Conservation (phyloP, 1,284 basidiomycete species). For the Ustilago xerochloae region DNA sequence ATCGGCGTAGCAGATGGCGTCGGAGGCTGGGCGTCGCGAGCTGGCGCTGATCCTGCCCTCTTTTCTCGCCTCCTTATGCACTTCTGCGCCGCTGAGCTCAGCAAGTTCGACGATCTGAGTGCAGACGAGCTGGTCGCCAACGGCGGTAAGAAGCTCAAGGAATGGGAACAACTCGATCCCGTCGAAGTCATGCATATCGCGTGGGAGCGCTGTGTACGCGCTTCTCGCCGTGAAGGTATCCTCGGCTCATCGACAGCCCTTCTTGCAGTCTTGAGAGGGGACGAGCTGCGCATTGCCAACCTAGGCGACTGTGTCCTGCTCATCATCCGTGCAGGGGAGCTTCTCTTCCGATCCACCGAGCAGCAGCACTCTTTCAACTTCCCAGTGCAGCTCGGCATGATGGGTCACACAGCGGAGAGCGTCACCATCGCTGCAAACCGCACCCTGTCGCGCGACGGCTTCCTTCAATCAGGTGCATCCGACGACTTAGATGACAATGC, state of each 20-base stretch:
- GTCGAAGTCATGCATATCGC: constrained; percentile 74
- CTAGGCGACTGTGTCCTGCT: constrained; percentile 87
- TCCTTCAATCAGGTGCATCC: constrained; percentile 49
- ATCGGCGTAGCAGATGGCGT: constrained; percentile 90
- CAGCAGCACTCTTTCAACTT: constrained; percentile 98
- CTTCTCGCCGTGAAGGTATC: constrained; percentile 71
- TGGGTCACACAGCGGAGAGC: constrained; percentile 76
- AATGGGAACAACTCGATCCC: constrained; percentile 69
- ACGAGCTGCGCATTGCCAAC: constrained; percentile 87
- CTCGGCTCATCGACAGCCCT: constrained; percentile 73
- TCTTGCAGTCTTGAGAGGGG: constrained; percentile 74
- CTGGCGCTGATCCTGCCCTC: constrained; percentile 75
- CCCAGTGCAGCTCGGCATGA: constrained; percentile 86
- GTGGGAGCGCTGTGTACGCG: constrained; percentile 71
- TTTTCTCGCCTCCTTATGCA: constrained; percentile 89
- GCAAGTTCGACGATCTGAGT: constrained; percentile 40
- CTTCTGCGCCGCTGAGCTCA: constrained; percentile 75
- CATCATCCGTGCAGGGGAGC: constrained; percentile 80
- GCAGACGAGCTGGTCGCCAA: constrained; percentile 43
- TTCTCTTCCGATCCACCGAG: constrained; percentile 88
- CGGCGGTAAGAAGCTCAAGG: constrained; percentile 47
- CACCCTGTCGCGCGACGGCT: constrained; percentile 51
- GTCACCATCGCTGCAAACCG: constrained; percentile 69
- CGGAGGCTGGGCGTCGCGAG: constrained; percentile 80
- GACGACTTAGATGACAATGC: constrained; percentile 54